A percentile compares a stretch with the other conserved stretches of the same genome.
These are phyloP conservation scores for Plasmodium adleri DNA, from an alignment of 169 alveolate genomes.

Conservation along the genomic window DNA sequence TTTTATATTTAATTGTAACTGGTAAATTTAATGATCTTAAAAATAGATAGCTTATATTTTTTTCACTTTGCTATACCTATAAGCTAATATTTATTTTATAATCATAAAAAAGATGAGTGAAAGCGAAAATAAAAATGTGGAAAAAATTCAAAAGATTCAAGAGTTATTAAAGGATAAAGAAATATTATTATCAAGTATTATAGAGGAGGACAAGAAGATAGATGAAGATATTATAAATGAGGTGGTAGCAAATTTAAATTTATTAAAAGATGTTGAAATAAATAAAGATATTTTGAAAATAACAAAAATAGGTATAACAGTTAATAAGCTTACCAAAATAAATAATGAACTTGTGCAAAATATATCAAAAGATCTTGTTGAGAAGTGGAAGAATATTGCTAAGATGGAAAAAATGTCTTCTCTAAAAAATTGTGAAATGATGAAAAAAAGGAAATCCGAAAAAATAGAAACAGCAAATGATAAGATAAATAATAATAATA, in stretches of 20 bases:
- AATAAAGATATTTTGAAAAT: conserved; percentile 84
- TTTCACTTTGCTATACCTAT: too few species aligned
- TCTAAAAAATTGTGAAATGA: conserved; percentile 14
- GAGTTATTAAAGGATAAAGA: conserved; percentile 63
- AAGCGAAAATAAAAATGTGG: conserved; percentile 21
- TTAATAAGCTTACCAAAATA: conserved; percentile 83
- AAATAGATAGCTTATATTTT: too few species aligned
- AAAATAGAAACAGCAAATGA: conserved; percentile 3
- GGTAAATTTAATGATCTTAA: too few species aligned
- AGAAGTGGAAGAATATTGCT: conserved; percentile 80
- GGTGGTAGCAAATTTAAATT: conserved; percentile 59
- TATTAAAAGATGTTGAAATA: conserved; percentile 78
- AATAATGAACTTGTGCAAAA: conserved; percentile 48
- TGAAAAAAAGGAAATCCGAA: conserved; percentile 67
- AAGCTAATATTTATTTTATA: too few species aligned
- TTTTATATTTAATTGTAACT: too few species aligned
- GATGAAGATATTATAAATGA: conserved; percentile 46
- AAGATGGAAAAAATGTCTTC: conserved; percentile 64
- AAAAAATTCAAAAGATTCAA: conserved; percentile 46
- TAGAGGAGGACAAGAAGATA: not conserved
- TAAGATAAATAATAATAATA: not conserved
- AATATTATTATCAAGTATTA: not conserved
- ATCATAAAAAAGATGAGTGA: conserved; percentile 17
- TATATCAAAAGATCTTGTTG: conserved; percentile 50
- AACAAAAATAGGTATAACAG: conserved; percentile 87